Percentiles rank a stretch among this genome's conserved stretches.
Evolutionary conservation across 768 basidiomycete genomes (phyloP).

Genomic region (Vishniacozyma victoriae): DNA sequence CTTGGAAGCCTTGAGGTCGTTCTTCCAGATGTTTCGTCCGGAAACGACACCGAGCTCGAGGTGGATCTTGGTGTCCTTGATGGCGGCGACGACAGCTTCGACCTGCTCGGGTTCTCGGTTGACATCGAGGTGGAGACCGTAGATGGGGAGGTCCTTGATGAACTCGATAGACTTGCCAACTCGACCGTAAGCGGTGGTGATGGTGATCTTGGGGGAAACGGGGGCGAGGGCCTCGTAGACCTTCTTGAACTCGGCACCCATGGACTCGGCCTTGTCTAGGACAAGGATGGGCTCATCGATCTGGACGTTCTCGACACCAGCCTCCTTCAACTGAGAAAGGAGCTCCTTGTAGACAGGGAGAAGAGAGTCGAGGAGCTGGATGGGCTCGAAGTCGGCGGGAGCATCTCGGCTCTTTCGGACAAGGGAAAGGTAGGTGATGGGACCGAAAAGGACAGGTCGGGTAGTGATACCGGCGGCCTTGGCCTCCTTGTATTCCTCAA

Average conservation of each 20-base stretch:
- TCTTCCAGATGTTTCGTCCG: constrained; percentile 99
- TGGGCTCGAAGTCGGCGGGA: constrained; percentile 75
- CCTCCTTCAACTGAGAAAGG: constrained; percentile 80
- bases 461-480: constrained; percentile 80
- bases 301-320: constrained; percentile 91
- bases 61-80: constrained; percentile 72
- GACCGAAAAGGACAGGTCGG: constrained; percentile 92
- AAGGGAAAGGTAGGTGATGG: constrained; percentile 88
- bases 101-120: constrained; percentile 89
- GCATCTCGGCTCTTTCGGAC: constrained; percentile 86
- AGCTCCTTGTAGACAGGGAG: constrained; percentile 87
- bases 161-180: constrained; percentile 85
- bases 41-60: constrained; percentile 94
- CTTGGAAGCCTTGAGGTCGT: constrained; percentile 77
- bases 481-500: constrained; percentile 91
- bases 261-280: constrained; percentile 70
- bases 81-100: constrained; percentile 67
- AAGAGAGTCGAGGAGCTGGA: constrained; percentile 81
- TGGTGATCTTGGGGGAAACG: constrained; percentile 81
- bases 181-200: constrained; percentile 95
- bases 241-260: constrained; percentile 70
- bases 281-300: constrained; percentile 95
- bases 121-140: constrained; percentile 93
- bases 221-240: constrained; percentile 76
- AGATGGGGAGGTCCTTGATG: constrained; percentile 83